Evolutionary conservation across 1,284 basidiomycete genomes (phyloP).

Genomic region (Bondarzewia mesenterica): DNA sequence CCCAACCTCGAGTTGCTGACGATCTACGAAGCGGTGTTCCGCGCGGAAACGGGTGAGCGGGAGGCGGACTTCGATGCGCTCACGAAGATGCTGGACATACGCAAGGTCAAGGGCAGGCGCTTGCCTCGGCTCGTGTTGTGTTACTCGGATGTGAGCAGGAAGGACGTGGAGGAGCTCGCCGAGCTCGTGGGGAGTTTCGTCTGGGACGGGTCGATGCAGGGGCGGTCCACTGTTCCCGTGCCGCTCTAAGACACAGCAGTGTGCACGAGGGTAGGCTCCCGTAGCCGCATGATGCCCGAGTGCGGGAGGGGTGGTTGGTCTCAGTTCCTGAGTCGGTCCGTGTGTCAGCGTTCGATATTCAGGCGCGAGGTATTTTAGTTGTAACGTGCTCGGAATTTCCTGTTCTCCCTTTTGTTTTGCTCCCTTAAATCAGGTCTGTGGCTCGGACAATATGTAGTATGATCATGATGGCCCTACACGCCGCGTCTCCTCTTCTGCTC

Average conservation of each 20-base stretch:
- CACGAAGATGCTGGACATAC: conserved; percentile 3
- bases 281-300: too few relatives aligned
- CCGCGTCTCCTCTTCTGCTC: not conserved
- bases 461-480: too few relatives aligned
- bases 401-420: too few relatives aligned
- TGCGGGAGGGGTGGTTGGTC: too few relatives aligned
- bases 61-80: conserved; percentile 8
- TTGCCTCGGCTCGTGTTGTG: conserved; percentile 10
- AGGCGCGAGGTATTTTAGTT: too few relatives aligned
- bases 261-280: too few relatives aligned
- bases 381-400: too few relatives aligned
- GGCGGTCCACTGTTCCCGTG: conserved; percentile 7
- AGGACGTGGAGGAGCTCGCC: conserved; percentile 12
- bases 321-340: too few relatives aligned
- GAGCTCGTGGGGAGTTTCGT: conserved; percentile 5
- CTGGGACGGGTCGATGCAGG: conserved; percentile 11
- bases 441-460: too few relatives aligned
- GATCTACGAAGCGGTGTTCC: conserved; percentile 11
- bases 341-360: too few relatives aligned
- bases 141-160: conserved; percentile 10
- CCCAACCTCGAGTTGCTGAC: conserved; percentile 8
- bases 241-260: conserved; percentile 1
- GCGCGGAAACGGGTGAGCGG: conserved; percentile 2
- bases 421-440: too few relatives aligned
- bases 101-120: conserved; percentile 1